Conservation (phyloP, 139 green algal species). For the Chlorella sorokiniana region DNA sequence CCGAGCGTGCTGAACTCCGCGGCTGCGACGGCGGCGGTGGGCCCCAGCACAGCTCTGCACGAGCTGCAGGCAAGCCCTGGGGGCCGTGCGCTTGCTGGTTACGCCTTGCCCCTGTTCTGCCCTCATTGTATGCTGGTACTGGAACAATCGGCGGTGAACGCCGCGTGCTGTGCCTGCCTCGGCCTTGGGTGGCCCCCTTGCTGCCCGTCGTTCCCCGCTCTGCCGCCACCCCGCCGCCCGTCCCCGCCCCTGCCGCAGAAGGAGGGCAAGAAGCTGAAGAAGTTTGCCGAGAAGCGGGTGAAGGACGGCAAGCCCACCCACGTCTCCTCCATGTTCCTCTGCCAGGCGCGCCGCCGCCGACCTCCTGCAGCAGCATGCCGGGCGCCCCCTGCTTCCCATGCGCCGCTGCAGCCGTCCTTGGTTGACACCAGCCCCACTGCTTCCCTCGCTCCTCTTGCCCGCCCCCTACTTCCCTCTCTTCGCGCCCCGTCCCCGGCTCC, state of each 20-base stretch:
- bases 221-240: too few species aligned
- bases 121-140: background rate
- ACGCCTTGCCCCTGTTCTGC: background rate
- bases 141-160: too few species aligned
- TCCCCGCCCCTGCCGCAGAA: conserved; percentile 23
- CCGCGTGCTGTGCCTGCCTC: too few species aligned
- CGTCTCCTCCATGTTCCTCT: conserved; percentile 31
- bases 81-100: background rate
- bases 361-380: too few species aligned
- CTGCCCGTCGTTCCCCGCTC: too few species aligned
- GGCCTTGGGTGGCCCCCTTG: too few species aligned
- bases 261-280: conserved; percentile 28
- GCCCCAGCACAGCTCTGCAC: background rate
- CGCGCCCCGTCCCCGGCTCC: too few species aligned
- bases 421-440: too few species aligned
- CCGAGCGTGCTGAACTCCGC: background rate
- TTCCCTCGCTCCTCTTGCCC: too few species aligned
- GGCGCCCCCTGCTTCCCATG: too few species aligned
- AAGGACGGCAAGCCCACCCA: conserved; percentile 25
- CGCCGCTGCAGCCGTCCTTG: too few species aligned
- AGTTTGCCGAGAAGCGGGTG: conserved; percentile 29
- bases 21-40: background rate
- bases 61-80: background rate
- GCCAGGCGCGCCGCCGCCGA: background rate
- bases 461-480: too few species aligned